Evolutionary conservation across 176 grass and related monocot species (phyloP).

Genomic region (Rhipidocladum racemiflorum): DNA sequence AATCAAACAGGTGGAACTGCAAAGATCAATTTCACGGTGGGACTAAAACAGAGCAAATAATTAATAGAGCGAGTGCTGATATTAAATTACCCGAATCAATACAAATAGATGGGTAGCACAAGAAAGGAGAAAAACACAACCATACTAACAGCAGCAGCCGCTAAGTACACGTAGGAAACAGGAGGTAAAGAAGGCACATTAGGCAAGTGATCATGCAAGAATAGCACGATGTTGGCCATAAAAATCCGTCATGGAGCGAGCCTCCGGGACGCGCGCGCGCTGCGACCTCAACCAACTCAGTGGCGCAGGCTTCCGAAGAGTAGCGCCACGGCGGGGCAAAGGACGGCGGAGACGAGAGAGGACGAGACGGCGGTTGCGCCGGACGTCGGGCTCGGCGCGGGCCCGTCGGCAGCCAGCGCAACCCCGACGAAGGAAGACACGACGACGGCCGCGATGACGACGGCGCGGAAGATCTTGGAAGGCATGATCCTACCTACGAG

Average conservation of each 20-base stretch:
- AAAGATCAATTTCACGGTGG: neutral
- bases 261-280: slow-evolving; percentile 4
- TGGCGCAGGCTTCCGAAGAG: slow-evolving; percentile 48
- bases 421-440: slow-evolving; percentile 34
- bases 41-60: neutral
- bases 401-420: slow-evolving; percentile 55
- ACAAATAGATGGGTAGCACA: slow-evolving; percentile 9
- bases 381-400: slow-evolving; percentile 73
- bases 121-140: neutral
- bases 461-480: slow-evolving; percentile 25
- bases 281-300: slow-evolving; percentile 22
- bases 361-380: slow-evolving; percentile 32
- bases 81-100: slow-evolving; percentile 24
- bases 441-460: slow-evolving; percentile 29
- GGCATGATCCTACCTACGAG: slow-evolving; percentile 11
- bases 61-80: neutral
- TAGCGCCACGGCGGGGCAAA: slow-evolving; percentile 65
- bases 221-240: neutral
- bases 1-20: neutral
- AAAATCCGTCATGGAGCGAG: neutral
- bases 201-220: neutral
- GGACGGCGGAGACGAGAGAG: slow-evolving; percentile 37
- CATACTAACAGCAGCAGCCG: neutral
- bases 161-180: neutral
- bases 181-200: neutral